Evolutionary conservation across 768 basidiomycete species (phyloP).

Genomic region (Crassisporium funariophilum): DNA sequence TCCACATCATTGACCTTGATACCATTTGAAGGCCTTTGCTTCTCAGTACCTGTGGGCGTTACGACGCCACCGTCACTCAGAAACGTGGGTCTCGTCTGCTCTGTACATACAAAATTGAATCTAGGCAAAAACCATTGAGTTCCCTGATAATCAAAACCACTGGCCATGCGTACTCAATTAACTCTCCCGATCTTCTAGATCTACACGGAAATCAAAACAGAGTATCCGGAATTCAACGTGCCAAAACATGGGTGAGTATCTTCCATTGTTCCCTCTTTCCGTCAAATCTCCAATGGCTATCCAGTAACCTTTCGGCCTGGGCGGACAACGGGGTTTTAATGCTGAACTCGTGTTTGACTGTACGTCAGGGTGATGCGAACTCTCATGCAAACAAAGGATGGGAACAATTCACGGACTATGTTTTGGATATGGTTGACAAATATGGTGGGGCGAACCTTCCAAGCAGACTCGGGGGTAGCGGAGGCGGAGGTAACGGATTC

Average conservation of each 20-base stretch:
- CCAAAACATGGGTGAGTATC: conserved; percentile 77
- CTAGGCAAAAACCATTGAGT: too few species aligned
- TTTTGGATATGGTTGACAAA: conserved; percentile 75
- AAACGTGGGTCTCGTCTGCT: conserved; percentile 54
- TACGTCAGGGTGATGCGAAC: conserved; percentile 70
- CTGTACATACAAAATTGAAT: neutral
- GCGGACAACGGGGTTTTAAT: conserved; percentile 86
- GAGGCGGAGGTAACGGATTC: conserved; percentile 41
- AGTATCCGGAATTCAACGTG: conserved; percentile 76
- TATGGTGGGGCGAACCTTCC: conserved; percentile 75
- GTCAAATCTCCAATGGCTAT: too few species aligned
- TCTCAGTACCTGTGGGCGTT: conserved; percentile 85
- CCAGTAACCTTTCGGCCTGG: conserved; percentile 79
- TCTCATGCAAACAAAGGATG: conserved; percentile 88
- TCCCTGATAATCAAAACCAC: too few species aligned
- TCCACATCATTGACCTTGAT: conserved; percentile 11
- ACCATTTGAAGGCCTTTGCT: conserved; percentile 70
- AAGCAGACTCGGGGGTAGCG: conserved; percentile 13
- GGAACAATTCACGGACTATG: conserved; percentile 85
- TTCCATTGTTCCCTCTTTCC: conserved; percentile 4
- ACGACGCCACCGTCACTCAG: conserved; percentile 76
- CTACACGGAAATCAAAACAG: conserved; percentile 82
- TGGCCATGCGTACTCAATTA: too few species aligned
- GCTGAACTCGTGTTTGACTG: conserved; percentile 92
- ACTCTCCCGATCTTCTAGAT: conserved; percentile 60